Evolutionary conservation across 257 asterid genomes (phyloP).

Genomic region (Dorcoceras hygrometricum): DNA sequence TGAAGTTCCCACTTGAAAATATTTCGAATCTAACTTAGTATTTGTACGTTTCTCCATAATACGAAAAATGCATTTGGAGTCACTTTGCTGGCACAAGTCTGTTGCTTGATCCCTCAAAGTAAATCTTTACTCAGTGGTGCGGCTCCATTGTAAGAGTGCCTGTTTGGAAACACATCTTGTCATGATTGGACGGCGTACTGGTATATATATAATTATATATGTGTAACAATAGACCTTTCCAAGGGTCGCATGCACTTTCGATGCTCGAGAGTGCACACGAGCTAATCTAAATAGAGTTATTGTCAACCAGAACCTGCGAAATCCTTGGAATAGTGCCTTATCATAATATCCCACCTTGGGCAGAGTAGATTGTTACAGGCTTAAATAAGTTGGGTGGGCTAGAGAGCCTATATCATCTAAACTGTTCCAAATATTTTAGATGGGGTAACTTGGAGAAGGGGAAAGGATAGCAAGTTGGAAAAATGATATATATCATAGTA

Average conservation of each 20-base stretch:
- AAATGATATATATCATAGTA: too few species aligned
- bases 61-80: background rate
- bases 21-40: conserved; percentile 6
- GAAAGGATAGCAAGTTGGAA: too few species aligned
- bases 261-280: background rate
- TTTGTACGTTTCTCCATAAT: conserved; percentile 13
- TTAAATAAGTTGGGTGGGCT: too few species aligned
- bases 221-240: background rate
- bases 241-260: background rate
- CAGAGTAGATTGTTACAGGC: background rate
- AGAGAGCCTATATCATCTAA: too few species aligned
- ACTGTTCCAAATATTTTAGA: background rate
- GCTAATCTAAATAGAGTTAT: background rate
- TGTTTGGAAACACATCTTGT: background rate
- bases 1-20: conserved; percentile 1
- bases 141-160: background rate
- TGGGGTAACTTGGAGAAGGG: background rate
- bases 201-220: too few species aligned
- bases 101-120: conserved; percentile 1
- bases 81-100: background rate
- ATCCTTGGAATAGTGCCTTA: background rate
- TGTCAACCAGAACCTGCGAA: background rate
- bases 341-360: background rate
- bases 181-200: conserved; percentile 1
- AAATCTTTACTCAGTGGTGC: background rate